Percentiles rank a stretch among this genome's conserved stretches.
Conservation (phyloP, 768 basidiomycete genomes). For the Pisolithus microcarpus region DNA sequence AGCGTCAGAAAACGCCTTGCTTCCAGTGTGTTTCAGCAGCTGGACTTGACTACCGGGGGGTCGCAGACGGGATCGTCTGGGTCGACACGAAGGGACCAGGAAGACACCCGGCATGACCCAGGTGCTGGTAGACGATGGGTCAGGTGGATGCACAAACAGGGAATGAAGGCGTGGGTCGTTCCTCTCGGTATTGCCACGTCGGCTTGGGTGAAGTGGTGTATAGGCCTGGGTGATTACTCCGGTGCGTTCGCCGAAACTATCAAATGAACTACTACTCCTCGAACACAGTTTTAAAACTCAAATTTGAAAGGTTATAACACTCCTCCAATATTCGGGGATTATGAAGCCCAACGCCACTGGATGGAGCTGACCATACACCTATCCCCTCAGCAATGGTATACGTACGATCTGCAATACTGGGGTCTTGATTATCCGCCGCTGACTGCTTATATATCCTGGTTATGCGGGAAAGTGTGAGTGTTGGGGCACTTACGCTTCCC, state of each 20-base stretch:
- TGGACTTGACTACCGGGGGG: slow-evolving; percentile 15
- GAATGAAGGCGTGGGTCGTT: slow-evolving; percentile 52
- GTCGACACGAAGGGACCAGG: slow-evolving; percentile 5
- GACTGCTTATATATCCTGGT: slow-evolving; percentile 84
- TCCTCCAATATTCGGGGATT: slow-evolving; percentile 87
- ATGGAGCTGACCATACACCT: slow-evolving; percentile 85
- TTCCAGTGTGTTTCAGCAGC: slow-evolving; percentile 40
- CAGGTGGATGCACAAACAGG: slow-evolving; percentile 72
- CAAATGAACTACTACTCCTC: slow-evolving; percentile 1
- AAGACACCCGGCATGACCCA: slow-evolving; percentile 17
- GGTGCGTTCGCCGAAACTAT: slow-evolving; percentile 45
- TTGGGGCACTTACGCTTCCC: slow-evolving; percentile 7
- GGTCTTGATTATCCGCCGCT: slow-evolving; percentile 92
- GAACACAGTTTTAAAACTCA: not conserved
- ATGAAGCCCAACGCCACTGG: slow-evolving; percentile 93
- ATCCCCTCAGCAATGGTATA: slow-evolving; percentile 76
- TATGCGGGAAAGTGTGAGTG: slow-evolving; percentile 68
- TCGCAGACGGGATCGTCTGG: not conserved
- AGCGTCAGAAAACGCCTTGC: slow-evolving; percentile 22
- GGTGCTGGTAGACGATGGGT: slow-evolving; percentile 59
- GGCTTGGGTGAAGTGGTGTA: slow-evolving; percentile 55
- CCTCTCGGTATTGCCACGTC: slow-evolving; percentile 48
- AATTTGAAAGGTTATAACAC: slow-evolving; percentile 46
- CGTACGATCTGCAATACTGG: slow-evolving; percentile 85
- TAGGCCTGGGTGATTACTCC: slow-evolving; percentile 76